Evolutionary conservation across 306 rosid species (phyloP).

Genomic region (Crataegus laevigata): DNA sequence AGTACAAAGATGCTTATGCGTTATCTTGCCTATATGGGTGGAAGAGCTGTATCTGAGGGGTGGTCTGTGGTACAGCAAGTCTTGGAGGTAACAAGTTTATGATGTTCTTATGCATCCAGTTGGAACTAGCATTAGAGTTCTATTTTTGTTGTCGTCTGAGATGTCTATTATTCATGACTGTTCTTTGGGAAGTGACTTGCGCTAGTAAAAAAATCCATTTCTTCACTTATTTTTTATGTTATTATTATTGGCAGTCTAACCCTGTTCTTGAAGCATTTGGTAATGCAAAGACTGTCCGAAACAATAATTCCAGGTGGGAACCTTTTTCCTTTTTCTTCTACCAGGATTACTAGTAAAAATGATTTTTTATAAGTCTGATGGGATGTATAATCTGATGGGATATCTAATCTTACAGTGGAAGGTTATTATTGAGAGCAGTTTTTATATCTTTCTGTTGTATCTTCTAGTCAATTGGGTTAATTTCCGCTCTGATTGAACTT

Average conservation of each 20-base stretch:
- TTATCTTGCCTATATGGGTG: slow-evolving; percentile 89
- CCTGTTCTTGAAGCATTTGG: slow-evolving; percentile 99
- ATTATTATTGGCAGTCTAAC: slow-evolving; percentile 60
- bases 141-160: slow-evolving; percentile 2
- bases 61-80: slow-evolving; percentile 94
- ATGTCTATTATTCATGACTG: slow-evolving; percentile 1
- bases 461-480: slow-evolving; percentile 11
- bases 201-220: not conserved
- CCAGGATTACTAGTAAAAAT: not conserved
- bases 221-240: not conserved
- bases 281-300: slow-evolving; percentile 88
- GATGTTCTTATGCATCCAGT: not conserved
- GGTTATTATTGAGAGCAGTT: not conserved
- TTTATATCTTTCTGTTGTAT: not conserved
- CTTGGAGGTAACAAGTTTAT: slow-evolving; percentile 52
- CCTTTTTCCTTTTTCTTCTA: slow-evolving; percentile 1
- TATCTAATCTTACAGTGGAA: not conserved
- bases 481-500: slow-evolving; percentile 24
- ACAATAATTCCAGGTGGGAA: slow-evolving; percentile 83
- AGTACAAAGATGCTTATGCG: slow-evolving; percentile 97
- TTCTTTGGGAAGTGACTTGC: slow-evolving; percentile 6
- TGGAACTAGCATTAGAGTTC: not conserved
- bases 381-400: too few relatives aligned
- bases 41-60: slow-evolving; percentile 67
- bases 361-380: not conserved